phyloP scores from a whole-genome alignment of 805 yeast genomes.

The Pichia membranifaciens region DNA sequence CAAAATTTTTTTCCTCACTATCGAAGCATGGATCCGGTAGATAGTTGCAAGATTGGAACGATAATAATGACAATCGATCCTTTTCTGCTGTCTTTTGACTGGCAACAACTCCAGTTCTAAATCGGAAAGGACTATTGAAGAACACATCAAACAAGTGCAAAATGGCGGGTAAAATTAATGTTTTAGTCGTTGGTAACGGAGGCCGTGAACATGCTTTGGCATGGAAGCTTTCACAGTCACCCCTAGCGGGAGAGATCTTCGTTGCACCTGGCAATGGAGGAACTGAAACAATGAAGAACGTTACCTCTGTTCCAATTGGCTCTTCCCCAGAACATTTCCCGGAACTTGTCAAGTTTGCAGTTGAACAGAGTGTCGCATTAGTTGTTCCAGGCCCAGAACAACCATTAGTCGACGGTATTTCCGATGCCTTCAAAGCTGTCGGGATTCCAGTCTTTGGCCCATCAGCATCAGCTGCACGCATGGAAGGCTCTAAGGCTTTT shows the following conservation, averaged over 20 bases:
- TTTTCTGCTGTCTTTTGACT: background rate
- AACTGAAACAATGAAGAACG: constrained; percentile 53
- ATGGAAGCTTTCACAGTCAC: constrained; percentile 83
- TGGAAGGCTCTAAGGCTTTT: constrained; percentile 97
- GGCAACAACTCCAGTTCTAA: background rate
- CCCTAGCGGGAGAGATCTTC: constrained; percentile 61
- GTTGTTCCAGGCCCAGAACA: constrained; percentile 99
- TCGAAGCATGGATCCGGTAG: too few species aligned
- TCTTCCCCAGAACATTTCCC: constrained; percentile 64
- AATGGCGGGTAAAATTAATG: constrained; percentile 35
- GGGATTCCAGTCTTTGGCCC: constrained; percentile 99
- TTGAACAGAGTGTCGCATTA: constrained; percentile 54
- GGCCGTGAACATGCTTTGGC: constrained; percentile 98
- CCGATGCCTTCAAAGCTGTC: constrained; percentile 61
- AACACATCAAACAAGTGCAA: background rate
- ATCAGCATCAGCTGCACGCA: constrained; percentile 76
- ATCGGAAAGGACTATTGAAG: too few species aligned
- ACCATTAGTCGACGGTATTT: constrained; percentile 92
- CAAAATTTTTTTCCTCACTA: too few species aligned
- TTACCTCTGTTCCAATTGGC: constrained; percentile 64
- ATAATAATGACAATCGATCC: too few species aligned
- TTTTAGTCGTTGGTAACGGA: constrained; percentile 92
- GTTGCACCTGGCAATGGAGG: constrained; percentile 99
- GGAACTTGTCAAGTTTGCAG: constrained; percentile 67
- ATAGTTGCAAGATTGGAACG: too few species aligned